Conservation (phyloP, 2,329 filamentous ascomycete species). For the Emydomyces testavorans region DNA sequence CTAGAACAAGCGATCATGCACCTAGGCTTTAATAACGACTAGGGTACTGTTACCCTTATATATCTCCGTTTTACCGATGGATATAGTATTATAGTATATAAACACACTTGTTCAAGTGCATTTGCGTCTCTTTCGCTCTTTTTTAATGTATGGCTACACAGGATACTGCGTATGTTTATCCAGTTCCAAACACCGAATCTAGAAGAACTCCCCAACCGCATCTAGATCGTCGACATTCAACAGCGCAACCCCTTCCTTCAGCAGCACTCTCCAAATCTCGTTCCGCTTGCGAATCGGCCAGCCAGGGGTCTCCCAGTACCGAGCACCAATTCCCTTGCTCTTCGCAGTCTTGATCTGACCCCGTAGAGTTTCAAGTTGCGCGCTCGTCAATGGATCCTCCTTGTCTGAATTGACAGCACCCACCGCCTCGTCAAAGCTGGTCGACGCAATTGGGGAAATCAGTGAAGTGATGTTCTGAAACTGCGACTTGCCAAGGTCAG, state of each 20-base stretch:
- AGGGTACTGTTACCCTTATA: too few species aligned
- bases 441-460: conserved; percentile 45
- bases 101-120: too few species aligned
- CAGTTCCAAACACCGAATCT: background rate
- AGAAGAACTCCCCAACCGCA: conserved; percentile 27
- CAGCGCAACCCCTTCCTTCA: conserved; percentile 48
- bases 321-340: conserved; percentile 45
- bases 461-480: conserved; percentile 37
- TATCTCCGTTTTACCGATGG: too few species aligned
- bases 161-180: too few species aligned
- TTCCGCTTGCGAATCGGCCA: conserved; percentile 51
- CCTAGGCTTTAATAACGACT: background rate
- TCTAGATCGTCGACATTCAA: conserved; percentile 54
- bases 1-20: background rate
- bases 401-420: conserved; percentile 34
- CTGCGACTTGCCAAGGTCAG: conserved; percentile 28
- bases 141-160: too few species aligned
- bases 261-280: conserved; percentile 46
- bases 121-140: too few species aligned
- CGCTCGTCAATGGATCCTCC: conserved; percentile 21
- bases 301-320: conserved; percentile 53
- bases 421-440: conserved; percentile 38
- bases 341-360: conserved; percentile 45
- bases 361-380: conserved; percentile 41
- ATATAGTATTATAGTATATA: too few species aligned